Evolutionary conservation across 768 basidiomycete genomes (phyloP).

Genomic region (Lentinula aciculospora): DNA sequence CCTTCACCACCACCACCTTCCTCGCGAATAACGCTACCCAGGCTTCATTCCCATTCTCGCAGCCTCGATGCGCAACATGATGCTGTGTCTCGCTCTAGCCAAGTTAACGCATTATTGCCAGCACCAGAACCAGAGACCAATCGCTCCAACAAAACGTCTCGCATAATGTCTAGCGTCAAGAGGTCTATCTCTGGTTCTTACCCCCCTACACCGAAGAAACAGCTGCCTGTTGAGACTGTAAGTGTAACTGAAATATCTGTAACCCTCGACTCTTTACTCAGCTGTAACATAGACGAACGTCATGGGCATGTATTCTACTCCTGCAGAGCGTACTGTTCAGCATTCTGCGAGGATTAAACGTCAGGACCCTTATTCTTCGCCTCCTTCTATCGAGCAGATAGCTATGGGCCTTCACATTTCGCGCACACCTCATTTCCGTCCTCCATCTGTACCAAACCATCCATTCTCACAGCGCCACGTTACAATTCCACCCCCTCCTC

Average conservation of each 20-base stretch:
- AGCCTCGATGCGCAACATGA: background rate
- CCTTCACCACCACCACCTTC: background rate
- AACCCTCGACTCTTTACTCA: no score
- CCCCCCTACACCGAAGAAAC: conserved; percentile 13
- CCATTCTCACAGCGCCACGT: conserved; percentile 24
- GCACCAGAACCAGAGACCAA: background rate
- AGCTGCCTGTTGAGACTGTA: conserved; percentile 1
- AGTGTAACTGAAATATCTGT: background rate
- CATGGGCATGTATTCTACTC: conserved; percentile 35
- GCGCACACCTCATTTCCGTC: conserved; percentile 64
- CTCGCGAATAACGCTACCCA: background rate
- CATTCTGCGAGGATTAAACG: conserved; percentile 29
- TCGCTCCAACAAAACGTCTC: conserved; percentile 12
- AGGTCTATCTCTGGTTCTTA: conserved; percentile 12
- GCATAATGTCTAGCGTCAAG: conserved; percentile 19
- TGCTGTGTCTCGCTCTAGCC: background rate
- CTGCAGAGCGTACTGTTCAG: conserved; percentile 29
- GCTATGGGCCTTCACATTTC: conserved; percentile 78
- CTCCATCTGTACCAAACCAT: conserved; percentile 17
- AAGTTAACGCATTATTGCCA: background rate
- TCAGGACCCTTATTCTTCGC: conserved; percentile 32
- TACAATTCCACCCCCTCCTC: conserved; percentile 42
- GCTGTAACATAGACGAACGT: conserved; percentile 8
- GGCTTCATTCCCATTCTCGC: background rate
- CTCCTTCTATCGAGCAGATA: conserved; percentile 70